These are phyloP conservation scores for Thelonectria olida DNA, from an alignment of 2,329 filamentous ascomycete genomes.

Conservation along the genomic window DNA sequence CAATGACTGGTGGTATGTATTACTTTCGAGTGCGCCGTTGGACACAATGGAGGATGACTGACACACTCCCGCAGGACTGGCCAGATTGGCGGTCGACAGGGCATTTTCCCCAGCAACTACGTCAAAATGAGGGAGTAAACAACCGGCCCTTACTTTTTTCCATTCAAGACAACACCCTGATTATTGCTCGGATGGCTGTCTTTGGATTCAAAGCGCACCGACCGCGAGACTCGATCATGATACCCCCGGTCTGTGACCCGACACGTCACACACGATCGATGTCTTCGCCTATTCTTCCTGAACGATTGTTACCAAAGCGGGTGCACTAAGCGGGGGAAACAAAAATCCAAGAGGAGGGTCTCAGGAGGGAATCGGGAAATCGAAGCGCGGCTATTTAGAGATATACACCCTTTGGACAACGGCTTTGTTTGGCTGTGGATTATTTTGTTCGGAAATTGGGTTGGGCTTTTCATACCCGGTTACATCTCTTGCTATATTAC, in stretches of 20 bases:
- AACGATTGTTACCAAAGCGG: not conserved
- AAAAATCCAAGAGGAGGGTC: slow-evolving; percentile 5
- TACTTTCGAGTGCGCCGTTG: not conserved
- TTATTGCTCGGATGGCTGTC: not conserved
- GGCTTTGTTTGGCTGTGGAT: not conserved
- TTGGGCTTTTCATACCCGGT: slow-evolving; percentile 17
- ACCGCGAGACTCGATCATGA: slow-evolving; percentile 4
- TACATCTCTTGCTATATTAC: slow-evolving; percentile 11
- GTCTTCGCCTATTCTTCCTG: not conserved
- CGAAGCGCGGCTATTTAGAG: slow-evolving; percentile 19
- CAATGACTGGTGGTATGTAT: slow-evolving; percentile 89
- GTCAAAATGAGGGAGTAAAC: slow-evolving; percentile 70
- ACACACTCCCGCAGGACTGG: slow-evolving; percentile 72
- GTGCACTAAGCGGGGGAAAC: not conserved
- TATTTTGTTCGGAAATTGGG: slow-evolving; percentile 9
- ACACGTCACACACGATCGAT: not conserved
- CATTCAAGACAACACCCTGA: not conserved
- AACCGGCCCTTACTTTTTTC: not conserved
- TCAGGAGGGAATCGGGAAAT: slow-evolving; percentile 7
- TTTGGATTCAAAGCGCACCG: not conserved
- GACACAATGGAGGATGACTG: not conserved
- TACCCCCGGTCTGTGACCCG: slow-evolving; percentile 2
- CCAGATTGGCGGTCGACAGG: slow-evolving; percentile 82
- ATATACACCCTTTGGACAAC: slow-evolving; percentile 19
- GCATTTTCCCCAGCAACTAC: slow-evolving; percentile 91